Percentiles rank a stretch among this genome's conserved stretches.
Conservation (phyloP, 805 yeast species). For the Suhomyces faveliae region DNA sequence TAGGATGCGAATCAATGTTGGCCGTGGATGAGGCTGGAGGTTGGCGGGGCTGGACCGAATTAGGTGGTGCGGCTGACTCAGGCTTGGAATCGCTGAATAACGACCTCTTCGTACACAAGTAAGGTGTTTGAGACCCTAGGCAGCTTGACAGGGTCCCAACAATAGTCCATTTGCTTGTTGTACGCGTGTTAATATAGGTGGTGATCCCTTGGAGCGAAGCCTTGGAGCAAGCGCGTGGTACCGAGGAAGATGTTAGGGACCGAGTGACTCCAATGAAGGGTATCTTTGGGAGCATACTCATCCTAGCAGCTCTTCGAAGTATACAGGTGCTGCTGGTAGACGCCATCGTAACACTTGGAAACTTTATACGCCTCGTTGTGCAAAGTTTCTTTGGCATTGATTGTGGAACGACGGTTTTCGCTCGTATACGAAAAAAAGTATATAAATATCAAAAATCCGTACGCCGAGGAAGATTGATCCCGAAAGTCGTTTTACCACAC, state of each 20-base stretch:
- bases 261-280: background rate
- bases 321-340: background rate
- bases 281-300: background rate
- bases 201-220: conserved; percentile 1
- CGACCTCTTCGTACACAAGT: background rate
- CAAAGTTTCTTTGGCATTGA: background rate
- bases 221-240: background rate
- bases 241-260: background rate
- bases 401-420: background rate
- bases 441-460: background rate
- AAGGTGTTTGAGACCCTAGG: background rate
- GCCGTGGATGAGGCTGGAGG: background rate
- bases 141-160: background rate
- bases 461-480: conserved; percentile 1
- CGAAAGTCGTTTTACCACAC: background rate
- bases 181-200: background rate
- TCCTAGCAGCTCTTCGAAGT: background rate
- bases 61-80: background rate
- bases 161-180: background rate
- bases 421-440: background rate
- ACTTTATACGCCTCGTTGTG: background rate
- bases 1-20: conserved; percentile 16
- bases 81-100: background rate
- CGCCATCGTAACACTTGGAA: background rate
- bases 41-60: background rate